Evolutionary conservation across 345 rosid species (phyloP), one percentile per base, ranked within the genome.

Genomic region (Salix exigua): DNA sequence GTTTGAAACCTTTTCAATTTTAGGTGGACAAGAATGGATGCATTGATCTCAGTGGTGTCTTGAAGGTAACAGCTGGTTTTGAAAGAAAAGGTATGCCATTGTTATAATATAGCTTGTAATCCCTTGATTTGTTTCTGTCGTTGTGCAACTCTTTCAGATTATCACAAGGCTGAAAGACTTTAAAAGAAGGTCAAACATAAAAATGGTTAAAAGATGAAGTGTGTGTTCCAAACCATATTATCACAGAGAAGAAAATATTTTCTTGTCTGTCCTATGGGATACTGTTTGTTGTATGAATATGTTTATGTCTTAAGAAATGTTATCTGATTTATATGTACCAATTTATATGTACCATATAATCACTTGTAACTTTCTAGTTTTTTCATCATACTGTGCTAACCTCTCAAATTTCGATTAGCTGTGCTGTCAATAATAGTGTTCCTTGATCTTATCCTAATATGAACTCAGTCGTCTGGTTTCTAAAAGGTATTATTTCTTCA

Each of bases 21-120:
- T 67, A 92, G 97, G 95, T 86, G 70, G 80, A 89, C 72, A 42
- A 62, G 75, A 4, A 30, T 74, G 95, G 97, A 75, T 89, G 84
- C 79, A 50, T 92, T 64, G 89, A 89, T 75, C 91, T 90, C 12
- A 70, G 89, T 71, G 90, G 91, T 42, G 68, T 85, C 44, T 79
- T 92, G 84, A 85, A 85, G 85, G 95, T 92, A 46, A 87, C 85
- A 16, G 84, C 86, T 63, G 85, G 89, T 68, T 88, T 82, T 85
- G 92, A 91, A 58, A 78, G 84, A 80, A 73, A 66, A 18, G 92
- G 97, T 92, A 84, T 37, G 71, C 58, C 33, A 25, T 37, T 46
- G 55, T 70, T 18, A n/a, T 70, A n/a, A 38, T 13, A 33, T 10
- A 8, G 60, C 44, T 66, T 25, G 51, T 30, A 25, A 33, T 35